Percentiles rank a stretch among this genome's conserved stretches.
These are phyloP conservation scores for Erodium texanum DNA, from an alignment of 441 rosid genomes.

Conservation along the genomic window DNA sequence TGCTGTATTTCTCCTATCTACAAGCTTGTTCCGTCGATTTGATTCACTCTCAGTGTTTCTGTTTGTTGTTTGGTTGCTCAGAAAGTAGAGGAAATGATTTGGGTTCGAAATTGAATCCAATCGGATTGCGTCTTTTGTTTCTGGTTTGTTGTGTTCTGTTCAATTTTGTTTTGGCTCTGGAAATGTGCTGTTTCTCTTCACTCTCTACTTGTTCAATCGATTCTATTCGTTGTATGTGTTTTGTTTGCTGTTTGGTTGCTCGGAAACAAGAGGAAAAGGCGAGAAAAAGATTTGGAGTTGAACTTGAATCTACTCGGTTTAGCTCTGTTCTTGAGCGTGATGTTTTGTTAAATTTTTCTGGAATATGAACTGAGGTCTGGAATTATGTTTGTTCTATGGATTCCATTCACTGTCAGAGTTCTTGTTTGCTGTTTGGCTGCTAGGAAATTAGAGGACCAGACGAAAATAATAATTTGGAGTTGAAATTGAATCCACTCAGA, in stretches of 20 bases:
- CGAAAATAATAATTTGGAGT: too few relatives aligned
- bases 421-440: not conserved
- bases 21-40: not conserved
- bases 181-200: not conserved
- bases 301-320: not conserved
- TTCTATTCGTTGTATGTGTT: not conserved
- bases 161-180: not conserved
- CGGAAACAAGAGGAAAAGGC: not conserved
- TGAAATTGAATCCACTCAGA: not conserved
- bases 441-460: not conserved
- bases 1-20: too few relatives aligned
- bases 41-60: not conserved
- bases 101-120: not conserved
- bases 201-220: not conserved
- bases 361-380: too few relatives aligned
- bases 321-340: not conserved
- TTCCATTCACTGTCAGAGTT: not conserved
- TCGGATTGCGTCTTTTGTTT: not conserved
- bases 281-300: not conserved
- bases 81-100: not conserved
- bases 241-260: not conserved
- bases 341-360: not conserved
- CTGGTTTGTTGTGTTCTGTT: not conserved
- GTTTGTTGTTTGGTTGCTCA: not conserved
- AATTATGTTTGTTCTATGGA: not conserved